phyloP scores from a whole-genome alignment of 495 filamentous ascomycete species.

The Trichoderma parareesei region DNA sequence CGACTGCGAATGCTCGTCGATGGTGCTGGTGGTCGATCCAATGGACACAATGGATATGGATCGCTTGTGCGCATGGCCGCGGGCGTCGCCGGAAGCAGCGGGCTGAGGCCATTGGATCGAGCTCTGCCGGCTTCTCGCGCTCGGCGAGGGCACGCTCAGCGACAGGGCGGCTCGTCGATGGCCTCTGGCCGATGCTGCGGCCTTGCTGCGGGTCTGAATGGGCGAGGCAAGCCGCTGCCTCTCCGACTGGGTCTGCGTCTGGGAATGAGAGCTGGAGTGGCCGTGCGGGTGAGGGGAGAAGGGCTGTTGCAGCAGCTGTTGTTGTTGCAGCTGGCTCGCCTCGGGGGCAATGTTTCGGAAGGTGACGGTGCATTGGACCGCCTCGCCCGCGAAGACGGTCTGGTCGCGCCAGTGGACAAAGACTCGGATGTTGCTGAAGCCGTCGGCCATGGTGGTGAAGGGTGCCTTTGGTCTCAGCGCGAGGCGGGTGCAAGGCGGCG shows the following conservation, averaged over 20 bases:
- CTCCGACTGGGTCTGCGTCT: background rate
- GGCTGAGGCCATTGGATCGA: slow-evolving; percentile 24
- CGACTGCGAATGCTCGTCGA: slow-evolving; percentile 29
- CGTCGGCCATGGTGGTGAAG: slow-evolving; percentile 35
- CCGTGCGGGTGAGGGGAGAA: slow-evolving; percentile 1
- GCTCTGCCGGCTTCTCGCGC: slow-evolving; percentile 28
- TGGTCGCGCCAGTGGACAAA: slow-evolving; percentile 88
- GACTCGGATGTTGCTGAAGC: slow-evolving; percentile 68
- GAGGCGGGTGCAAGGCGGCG: slow-evolving; percentile 5
- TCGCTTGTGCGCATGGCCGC: slow-evolving; percentile 47
- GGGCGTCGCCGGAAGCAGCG: slow-evolving; percentile 24
- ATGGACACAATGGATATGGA: slow-evolving; percentile 96
- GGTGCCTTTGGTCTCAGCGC: background rate
- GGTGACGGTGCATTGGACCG: slow-evolving; percentile 87
- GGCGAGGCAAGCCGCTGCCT: slow-evolving; percentile 1
- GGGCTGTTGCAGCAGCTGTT: background rate
- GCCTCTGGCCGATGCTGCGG: slow-evolving; percentile 19
- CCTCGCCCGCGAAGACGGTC: slow-evolving; percentile 90
- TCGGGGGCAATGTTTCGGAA: slow-evolving; percentile 68
- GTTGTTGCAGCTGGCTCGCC: slow-evolving; percentile 8
- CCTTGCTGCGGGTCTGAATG: slow-evolving; percentile 9
- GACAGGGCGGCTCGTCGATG: slow-evolving; percentile 53
- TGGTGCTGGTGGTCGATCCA: slow-evolving; percentile 52
- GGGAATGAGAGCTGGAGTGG: background rate
- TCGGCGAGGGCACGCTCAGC: slow-evolving; percentile 42